These are phyloP conservation scores for Trypanosoma rangeli DNA, from an alignment of 208 protist genomes.

Conservation along the genomic window DNA sequence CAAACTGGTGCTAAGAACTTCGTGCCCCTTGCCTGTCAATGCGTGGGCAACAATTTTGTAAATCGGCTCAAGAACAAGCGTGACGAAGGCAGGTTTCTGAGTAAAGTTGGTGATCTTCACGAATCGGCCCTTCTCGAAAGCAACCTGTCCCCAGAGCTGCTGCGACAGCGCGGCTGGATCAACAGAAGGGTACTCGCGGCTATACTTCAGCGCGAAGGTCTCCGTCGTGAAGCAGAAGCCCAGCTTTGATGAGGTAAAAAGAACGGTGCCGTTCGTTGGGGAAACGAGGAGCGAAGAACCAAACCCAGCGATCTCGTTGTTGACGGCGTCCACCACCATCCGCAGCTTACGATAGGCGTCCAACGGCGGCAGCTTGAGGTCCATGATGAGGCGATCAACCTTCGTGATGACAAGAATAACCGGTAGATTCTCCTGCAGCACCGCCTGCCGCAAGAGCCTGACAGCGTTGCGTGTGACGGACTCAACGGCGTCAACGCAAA, in stretches of 20 bases:
- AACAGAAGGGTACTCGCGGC: conserved; percentile 45
- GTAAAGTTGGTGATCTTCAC: conserved; percentile 53
- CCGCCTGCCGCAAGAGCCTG: conserved; percentile 79
- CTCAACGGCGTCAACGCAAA: conserved; percentile 98
- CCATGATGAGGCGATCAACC: conserved; percentile 98
- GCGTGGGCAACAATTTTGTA: conserved; percentile 97
- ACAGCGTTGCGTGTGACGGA: conserved; percentile 88
- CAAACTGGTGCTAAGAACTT: conserved; percentile 46
- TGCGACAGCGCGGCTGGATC: conserved; percentile 72
- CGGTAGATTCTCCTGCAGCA: conserved; percentile 78
- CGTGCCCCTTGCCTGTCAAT: conserved; percentile 55
- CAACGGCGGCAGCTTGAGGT: conserved; percentile 98
- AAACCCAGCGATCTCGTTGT: conserved; percentile 85
- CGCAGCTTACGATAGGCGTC: conserved; percentile 99
- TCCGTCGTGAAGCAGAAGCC: conserved; percentile 94
- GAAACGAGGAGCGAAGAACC: conserved; percentile 48
- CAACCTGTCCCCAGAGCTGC: conserved; percentile 97
- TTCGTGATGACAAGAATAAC: conserved; percentile 97
- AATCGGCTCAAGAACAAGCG: conserved; percentile 98
- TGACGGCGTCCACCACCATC: conserved; percentile 96
- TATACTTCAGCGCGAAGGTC: conserved; percentile 96
- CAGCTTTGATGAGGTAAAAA: conserved; percentile 84
- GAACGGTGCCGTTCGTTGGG: conserved; percentile 90
- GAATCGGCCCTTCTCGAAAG: conserved; percentile 79
- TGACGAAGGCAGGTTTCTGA: conserved; percentile 95